These are phyloP conservation scores for Phialemonium atrogriseum DNA, from an alignment of 2,329 filamentous ascomycete species.

Conservation along the genomic window DNA sequence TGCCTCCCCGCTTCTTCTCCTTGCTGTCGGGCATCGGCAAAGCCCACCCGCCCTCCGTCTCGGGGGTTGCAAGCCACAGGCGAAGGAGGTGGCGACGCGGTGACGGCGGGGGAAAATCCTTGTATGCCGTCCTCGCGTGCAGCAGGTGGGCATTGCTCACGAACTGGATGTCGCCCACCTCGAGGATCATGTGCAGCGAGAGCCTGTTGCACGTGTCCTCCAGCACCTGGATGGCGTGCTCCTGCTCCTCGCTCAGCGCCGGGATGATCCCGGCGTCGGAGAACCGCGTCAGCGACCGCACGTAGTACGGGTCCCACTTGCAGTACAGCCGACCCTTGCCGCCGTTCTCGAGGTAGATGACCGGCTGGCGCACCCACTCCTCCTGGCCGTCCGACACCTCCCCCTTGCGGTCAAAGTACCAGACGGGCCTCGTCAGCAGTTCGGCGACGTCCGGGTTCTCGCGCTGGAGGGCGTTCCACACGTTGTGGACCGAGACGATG, in stretches of 20 bases:
- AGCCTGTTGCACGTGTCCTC: slow-evolving; percentile 69
- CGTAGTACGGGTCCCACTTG: slow-evolving; percentile 89
- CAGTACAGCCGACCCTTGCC: slow-evolving; percentile 61
- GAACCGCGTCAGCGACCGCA: slow-evolving; percentile 67
- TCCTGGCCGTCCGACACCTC: slow-evolving; percentile 69
- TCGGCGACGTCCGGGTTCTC: slow-evolving; percentile 73
- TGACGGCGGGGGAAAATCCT: slow-evolving; percentile 51
- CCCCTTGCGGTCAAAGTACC: slow-evolving; percentile 91
- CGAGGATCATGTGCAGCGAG: slow-evolving; percentile 75
- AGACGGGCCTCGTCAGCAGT: slow-evolving; percentile 66
- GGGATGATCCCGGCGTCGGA: slow-evolving; percentile 66
- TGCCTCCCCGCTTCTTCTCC: slow-evolving; percentile 81
- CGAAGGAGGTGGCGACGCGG: slow-evolving; percentile 73
- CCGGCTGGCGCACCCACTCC: slow-evolving; percentile 61
- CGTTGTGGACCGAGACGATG: slow-evolving; percentile 67
- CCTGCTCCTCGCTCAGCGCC: slow-evolving; percentile 59
- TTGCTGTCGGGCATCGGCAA: slow-evolving; percentile 73
- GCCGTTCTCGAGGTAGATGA: slow-evolving; percentile 70
- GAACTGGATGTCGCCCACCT: slow-evolving; percentile 85
- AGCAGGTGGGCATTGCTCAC: slow-evolving; percentile 72
- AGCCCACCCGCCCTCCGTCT: slow-evolving; percentile 76
- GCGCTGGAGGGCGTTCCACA: slow-evolving; percentile 71
- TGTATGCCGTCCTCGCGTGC: slow-evolving; percentile 76
- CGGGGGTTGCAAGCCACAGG: slow-evolving; percentile 76
- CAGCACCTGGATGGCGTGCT: slow-evolving; percentile 58